These are phyloP conservation scores for Mycena polygramma DNA, from an alignment of 768 basidiomycete species.

Conservation along the genomic window DNA sequence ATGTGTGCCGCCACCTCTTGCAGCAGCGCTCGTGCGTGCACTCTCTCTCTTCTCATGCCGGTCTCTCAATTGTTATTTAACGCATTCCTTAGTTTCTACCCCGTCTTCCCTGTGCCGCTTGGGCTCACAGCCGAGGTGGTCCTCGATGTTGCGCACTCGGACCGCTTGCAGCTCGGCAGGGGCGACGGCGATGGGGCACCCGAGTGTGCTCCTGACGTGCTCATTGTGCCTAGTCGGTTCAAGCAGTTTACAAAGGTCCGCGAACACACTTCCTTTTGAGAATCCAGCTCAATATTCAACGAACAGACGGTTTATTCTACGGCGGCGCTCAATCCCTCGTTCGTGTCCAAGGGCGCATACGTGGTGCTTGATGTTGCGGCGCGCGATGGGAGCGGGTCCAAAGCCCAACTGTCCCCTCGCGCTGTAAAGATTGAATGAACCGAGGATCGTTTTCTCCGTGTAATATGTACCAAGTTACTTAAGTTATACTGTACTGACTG, in stretches of 20 bases:
- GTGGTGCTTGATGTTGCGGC: slow-evolving; percentile 58
- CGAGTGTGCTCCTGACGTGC: slow-evolving; percentile 79
- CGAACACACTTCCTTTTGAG: background rate
- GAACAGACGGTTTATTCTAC: slow-evolving; percentile 82
- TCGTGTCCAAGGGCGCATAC: slow-evolving; percentile 72
- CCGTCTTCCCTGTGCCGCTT: slow-evolving; percentile 88
- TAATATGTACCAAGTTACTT: too few species aligned
- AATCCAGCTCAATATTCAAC: background rate
- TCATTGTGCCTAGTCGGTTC: slow-evolving; percentile 89
- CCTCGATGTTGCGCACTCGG: slow-evolving; percentile 87
- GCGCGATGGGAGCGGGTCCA: slow-evolving; percentile 3
- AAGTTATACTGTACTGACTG: too few species aligned
- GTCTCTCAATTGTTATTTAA: background rate
- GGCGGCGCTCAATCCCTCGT: slow-evolving; percentile 88
- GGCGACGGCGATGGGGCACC: slow-evolving; percentile 45
- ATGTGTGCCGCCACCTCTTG: slow-evolving; percentile 82
- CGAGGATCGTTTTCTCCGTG: too few species aligned
- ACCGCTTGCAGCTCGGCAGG: slow-evolving; percentile 51
- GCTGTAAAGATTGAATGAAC: background rate
- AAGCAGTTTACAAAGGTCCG: slow-evolving; percentile 94
- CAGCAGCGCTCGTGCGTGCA: slow-evolving; percentile 83
- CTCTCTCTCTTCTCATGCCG: background rate
- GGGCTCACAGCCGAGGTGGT: slow-evolving; percentile 86
- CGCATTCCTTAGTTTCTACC: slow-evolving; percentile 81
- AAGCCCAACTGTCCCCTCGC: background rate